Evolutionary conservation across 2,329 filamentous ascomycete species (phyloP).

Genomic region (Shiraia sp.): DNA sequence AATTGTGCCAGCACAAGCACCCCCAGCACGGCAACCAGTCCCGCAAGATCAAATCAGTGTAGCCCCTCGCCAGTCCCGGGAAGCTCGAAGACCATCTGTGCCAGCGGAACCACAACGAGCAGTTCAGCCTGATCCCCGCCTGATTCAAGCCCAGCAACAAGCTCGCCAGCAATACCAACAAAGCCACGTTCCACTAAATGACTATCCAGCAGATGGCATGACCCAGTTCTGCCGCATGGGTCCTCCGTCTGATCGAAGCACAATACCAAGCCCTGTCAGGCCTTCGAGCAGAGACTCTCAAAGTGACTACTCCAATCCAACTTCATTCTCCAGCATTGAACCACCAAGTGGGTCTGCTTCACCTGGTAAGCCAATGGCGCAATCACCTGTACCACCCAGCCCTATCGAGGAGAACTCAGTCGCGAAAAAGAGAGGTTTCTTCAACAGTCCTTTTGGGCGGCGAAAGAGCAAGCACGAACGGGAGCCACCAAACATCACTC

Average conservation of each 20-base stretch:
- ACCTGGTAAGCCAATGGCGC: slow-evolving; percentile 63
- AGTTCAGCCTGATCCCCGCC: slow-evolving; percentile 40
- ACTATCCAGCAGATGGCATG: slow-evolving; percentile 94
- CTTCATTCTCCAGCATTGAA: slow-evolving; percentile 85
- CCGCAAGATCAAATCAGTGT: slow-evolving; percentile 27
- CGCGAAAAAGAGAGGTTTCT: slow-evolving; percentile 79
- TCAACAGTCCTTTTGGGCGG: slow-evolving; percentile 86
- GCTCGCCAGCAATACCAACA: slow-evolving; percentile 45
- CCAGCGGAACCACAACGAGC: slow-evolving; percentile 14
- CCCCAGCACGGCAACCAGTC: slow-evolving; percentile 16
- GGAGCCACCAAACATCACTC: slow-evolving; percentile 55
- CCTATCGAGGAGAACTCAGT: slow-evolving; percentile 53
- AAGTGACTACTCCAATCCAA: slow-evolving; percentile 88
- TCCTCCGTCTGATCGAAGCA: slow-evolving; percentile 70
- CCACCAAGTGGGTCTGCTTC: slow-evolving; percentile 74
- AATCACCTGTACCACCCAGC: slow-evolving; percentile 21
- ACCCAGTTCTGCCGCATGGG: slow-evolving; percentile 91
- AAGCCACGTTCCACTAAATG: slow-evolving; percentile 81
- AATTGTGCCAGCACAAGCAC: too few relatives aligned
- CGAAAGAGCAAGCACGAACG: slow-evolving; percentile 85
- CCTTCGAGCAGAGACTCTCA: slow-evolving; percentile 85
- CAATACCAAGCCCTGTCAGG: slow-evolving; percentile 68
- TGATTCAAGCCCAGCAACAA: slow-evolving; percentile 43
- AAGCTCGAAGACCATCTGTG: too few relatives aligned
- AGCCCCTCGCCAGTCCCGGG: slow-evolving; percentile 18